Percentiles rank a stretch among this genome's conserved stretches.
phyloP scores from a whole-genome alignment of 148 eudicot genomes.

The Diospyros kaki region DNA sequence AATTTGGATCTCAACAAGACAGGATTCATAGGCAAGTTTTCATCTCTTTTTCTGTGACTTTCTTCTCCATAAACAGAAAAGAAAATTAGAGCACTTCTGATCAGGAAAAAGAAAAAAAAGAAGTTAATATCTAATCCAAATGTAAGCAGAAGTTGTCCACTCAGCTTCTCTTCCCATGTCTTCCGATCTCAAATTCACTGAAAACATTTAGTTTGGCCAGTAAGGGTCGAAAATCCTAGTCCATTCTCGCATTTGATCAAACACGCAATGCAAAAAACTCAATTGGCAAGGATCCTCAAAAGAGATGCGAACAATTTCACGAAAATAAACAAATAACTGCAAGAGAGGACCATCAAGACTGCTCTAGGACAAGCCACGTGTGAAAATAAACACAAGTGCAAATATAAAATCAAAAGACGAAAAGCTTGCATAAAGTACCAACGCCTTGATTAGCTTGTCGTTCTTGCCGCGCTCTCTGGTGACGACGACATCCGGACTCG shows the following conservation, averaged over 20 bases:
- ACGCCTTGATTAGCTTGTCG: constrained; percentile 59
- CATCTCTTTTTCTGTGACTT: neutral
- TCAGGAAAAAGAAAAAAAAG: neutral
- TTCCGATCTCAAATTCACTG: neutral
- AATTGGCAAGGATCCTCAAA: neutral
- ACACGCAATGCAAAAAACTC: constrained; percentile 5
- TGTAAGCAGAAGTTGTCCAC: neutral
- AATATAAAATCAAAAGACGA: neutral
- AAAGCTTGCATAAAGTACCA: constrained; percentile 32
- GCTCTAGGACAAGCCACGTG: neutral
- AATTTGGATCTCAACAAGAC: neutral
- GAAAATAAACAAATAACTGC: neutral
- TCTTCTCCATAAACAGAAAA: neutral
- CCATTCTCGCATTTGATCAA: constrained; percentile 12
- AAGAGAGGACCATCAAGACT: neutral
- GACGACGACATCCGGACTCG: constrained; percentile 60
- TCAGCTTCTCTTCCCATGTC: neutral
- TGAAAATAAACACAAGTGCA: neutral
- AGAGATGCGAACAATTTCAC: neutral
- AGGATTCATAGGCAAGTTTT: neutral
- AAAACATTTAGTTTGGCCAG: neutral
- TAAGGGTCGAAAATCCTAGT: neutral
- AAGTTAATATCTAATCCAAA: neutral
- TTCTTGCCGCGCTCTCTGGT: constrained; percentile 91
- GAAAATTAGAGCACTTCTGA: neutral